phyloP scores from a whole-genome alignment of 352 stramenopile species.

The Phytophthora fragariaefolia region DNA sequence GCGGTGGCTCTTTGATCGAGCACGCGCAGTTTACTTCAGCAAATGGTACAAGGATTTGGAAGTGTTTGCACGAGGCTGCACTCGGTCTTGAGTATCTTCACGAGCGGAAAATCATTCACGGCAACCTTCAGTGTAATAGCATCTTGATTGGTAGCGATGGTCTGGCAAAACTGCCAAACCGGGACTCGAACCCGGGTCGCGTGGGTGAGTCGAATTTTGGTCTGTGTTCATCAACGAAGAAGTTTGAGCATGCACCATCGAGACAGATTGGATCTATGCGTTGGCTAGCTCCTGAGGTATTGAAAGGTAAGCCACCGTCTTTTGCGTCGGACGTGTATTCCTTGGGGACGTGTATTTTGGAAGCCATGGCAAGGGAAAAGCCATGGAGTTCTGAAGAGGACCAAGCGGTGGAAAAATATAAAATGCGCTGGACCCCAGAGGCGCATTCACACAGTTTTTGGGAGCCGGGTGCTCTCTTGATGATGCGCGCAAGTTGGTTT shows the following conservation, averaged over 20 bases:
- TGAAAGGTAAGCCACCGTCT: not conserved
- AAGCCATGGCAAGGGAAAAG: slow-evolving; percentile 11
- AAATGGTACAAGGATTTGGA: not conserved
- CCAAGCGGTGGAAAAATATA: not conserved
- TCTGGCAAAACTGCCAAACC: slow-evolving; percentile 30
- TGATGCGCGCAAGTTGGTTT: slow-evolving; percentile 4
- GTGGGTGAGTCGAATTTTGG: slow-evolving; percentile 45
- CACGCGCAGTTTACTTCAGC: not conserved
- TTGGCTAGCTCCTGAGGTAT: slow-evolving; percentile 26
- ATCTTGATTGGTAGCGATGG: slow-evolving; percentile 33
- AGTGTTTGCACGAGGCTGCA: slow-evolving; percentile 16
- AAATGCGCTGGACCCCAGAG: slow-evolving; percentile 1
- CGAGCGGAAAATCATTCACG: slow-evolving; percentile 17
- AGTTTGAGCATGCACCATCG: not conserved
- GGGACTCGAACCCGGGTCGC: too few species aligned
- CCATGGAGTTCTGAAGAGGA: not conserved
- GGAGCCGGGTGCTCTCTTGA: not conserved
- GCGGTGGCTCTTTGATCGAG: slow-evolving; percentile 6
- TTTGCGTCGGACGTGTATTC: slow-evolving; percentile 29
- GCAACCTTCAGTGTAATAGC: slow-evolving; percentile 36
- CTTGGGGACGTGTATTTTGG: slow-evolving; percentile 32
- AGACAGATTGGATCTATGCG: not conserved
- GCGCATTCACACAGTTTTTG: not conserved
- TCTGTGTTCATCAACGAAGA: slow-evolving; percentile 7
- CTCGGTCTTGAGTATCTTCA: slow-evolving; percentile 17